These are phyloP conservation scores for Aspergillus cristatus DNA, from an alignment of 495 filamentous ascomycete species.

Conservation along the genomic window DNA sequence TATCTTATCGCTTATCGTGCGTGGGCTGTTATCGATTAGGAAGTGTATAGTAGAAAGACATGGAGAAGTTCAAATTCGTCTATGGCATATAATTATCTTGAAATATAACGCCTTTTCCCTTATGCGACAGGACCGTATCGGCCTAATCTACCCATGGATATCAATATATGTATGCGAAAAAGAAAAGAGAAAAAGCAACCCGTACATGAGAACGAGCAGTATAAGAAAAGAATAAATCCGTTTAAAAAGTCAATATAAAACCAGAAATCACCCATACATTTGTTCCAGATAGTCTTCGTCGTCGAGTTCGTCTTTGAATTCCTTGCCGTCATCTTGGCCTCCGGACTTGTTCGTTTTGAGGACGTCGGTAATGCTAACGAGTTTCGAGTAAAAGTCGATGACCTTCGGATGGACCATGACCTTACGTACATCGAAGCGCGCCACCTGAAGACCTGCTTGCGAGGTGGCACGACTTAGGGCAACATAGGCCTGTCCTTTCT, in stretches of 20 bases:
- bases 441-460: constrained; percentile 80
- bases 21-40: too few species aligned
- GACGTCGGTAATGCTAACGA: constrained; percentile 47
- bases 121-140: too few species aligned
- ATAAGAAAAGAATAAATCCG: not conserved
- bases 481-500: constrained; percentile 71
- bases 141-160: too few species aligned
- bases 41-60: too few species aligned
- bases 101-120: too few species aligned
- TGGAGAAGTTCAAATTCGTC: too few species aligned
- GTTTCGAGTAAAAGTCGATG: constrained; percentile 68
- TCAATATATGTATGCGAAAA: not conserved
- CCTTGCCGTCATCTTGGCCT: not conserved
- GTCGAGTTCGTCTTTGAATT: constrained; percentile 8
- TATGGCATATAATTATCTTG: too few species aligned
- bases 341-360: constrained; percentile 17
- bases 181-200: not conserved
- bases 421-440: constrained; percentile 79
- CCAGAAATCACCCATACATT: not conserved
- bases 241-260: too few species aligned
- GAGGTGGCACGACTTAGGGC: constrained; percentile 67
- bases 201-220: not conserved
- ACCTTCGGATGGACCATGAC: constrained; percentile 93
- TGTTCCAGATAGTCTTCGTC: constrained; percentile 4
- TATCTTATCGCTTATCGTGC: constrained; percentile 12